phyloP scores from a whole-genome alignment of 2,329 filamentous ascomycete genomes.

The Xylaria sp. region DNA sequence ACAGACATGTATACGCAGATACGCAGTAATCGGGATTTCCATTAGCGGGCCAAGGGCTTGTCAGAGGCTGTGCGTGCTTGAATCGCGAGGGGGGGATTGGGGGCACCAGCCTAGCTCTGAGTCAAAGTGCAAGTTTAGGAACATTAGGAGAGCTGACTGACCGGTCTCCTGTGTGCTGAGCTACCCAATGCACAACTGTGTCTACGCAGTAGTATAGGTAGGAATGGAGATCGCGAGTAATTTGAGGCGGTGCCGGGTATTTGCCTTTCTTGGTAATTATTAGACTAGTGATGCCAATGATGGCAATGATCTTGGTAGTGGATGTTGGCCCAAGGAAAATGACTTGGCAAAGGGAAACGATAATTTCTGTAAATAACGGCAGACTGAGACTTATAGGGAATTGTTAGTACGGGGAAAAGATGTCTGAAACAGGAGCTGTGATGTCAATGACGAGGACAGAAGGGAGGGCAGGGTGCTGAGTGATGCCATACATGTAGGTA shows the following conservation, averaged over 20 bases:
- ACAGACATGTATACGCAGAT: too few relatives aligned
- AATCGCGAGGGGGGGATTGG: conserved; percentile 8
- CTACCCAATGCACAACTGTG: not conserved
- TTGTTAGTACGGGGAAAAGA: conserved; percentile 2
- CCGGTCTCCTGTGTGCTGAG: not conserved
- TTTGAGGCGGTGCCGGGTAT: conserved; percentile 7
- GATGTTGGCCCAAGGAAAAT: not conserved
- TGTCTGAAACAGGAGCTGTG: conserved; percentile 19
- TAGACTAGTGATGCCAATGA: conserved; percentile 6
- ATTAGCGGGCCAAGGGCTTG: conserved; percentile 23
- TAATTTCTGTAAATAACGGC: conserved; percentile 4
- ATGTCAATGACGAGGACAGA: conserved; percentile 25
- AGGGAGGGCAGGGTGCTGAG: not conserved
- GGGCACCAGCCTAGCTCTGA: conserved; percentile 13
- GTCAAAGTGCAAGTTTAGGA: conserved; percentile 18
- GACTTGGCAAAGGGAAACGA: conserved; percentile 9
- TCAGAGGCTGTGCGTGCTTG: conserved; percentile 27
- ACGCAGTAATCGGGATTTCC: conserved; percentile 25
- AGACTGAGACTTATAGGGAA: too few relatives aligned
- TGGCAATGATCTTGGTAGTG: not conserved
- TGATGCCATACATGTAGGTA: not conserved
- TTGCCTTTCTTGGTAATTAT: conserved; percentile 1
- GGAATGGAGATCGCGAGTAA: conserved; percentile 3
- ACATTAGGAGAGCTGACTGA: conserved; percentile 17
- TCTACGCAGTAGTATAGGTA: not conserved